Conservation (phyloP, 2,329 filamentous ascomycete species). For the Botrytis tulipae region DNA sequence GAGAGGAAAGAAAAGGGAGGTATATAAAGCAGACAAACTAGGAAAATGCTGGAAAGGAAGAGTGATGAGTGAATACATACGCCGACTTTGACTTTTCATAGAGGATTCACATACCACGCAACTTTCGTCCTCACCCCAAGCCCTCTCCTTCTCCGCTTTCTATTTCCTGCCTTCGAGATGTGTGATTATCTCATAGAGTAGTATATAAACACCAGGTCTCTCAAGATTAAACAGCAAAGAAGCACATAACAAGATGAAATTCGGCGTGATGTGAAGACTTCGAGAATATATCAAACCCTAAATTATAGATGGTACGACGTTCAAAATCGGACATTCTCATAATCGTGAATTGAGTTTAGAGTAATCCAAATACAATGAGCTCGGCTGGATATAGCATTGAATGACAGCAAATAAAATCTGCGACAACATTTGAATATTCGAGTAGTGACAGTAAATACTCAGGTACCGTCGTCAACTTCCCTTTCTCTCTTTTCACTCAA, state of each 20-base stretch:
- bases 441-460: not conserved
- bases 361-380: not conserved
- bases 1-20: not conserved
- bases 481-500: not conserved
- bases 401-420: not conserved
- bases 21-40: not conserved
- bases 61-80: not conserved
- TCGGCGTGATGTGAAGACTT: not conserved
- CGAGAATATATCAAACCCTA: not conserved
- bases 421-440: not conserved
- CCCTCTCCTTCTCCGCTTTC: not conserved
- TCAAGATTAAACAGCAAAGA: not conserved
- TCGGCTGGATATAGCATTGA: rapidly evolving
- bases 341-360: too few relatives aligned
- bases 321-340: rapidly evolving
- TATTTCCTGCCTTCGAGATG: not conserved
- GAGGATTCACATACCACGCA: not conserved
- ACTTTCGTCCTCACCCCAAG: not conserved
- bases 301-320: not conserved
- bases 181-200: not conserved
- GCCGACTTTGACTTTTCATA: too few relatives aligned
- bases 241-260: too few relatives aligned
- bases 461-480: not conserved
- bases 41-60: too few relatives aligned
- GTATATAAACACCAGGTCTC: not conserved